Evolutionary conservation across 2,329 filamentous ascomycete species (phyloP), one percentile per base, ranked within the genome.

Genomic region (Hypoxylon sp.): DNA sequence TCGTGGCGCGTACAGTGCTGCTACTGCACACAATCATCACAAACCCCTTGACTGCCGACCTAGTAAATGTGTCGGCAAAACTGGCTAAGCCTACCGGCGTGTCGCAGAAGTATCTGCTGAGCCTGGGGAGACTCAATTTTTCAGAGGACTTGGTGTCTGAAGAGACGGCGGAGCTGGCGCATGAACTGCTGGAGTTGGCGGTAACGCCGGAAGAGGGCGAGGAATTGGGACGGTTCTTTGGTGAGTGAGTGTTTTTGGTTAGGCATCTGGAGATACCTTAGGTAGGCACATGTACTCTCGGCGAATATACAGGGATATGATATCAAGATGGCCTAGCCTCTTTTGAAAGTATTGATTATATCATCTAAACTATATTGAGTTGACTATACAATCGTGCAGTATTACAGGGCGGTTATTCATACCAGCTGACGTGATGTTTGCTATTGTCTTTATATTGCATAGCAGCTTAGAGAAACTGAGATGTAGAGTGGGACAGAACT

Each of bases 101-200:
- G 0, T 88, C 89, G 57, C 94, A 97, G 76, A 94, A 94, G 58
- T 95, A 97, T 75, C 83, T 97, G 0, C 88, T 98, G 8, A 89
- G 90, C 1, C 82, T 99, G 49, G 94, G 93, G 0, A 83, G 95
- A 46, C 82, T 98, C n/a, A 94, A 93, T 0, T 98, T 97, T 78
- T 91, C 89, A 5, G 89, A 90, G 55, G 91, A 93, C 31, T 80
- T 92, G 7, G 87, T 96, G 10, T 85, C 97, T 30, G 94, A 98
- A 79, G 92, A 93, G 70, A 93, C 94, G 0, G 88, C 91, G 1
- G 92, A 95, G 70, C 90, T 91, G 79, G 95, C 96, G 2, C 91
- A 95, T 73, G 89, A 92, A 75, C 83, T 99, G 69, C 80, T 98
- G 42, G 94, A 97, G 77, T 84, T 93, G 68, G 89, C 90, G 2